A percentile compares a stretch with the other conserved stretches of the same genome.
These are phyloP conservation scores for Amanita polypyramis DNA, from an alignment of 768 basidiomycete genomes.

Conservation along the genomic window DNA sequence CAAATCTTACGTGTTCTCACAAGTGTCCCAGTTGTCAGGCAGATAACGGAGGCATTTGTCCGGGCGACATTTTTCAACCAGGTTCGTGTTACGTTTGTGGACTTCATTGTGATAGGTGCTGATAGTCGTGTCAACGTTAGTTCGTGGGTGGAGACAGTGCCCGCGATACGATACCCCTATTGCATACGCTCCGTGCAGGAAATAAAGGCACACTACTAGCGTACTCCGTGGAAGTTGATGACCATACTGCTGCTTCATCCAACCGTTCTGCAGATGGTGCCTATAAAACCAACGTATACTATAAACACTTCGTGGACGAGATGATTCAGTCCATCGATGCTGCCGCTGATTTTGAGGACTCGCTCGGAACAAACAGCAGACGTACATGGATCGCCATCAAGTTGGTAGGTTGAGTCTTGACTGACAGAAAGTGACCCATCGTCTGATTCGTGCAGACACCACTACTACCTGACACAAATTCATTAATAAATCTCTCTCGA, in stretches of 20 bases:
- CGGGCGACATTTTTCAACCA: slow-evolving; percentile 81
- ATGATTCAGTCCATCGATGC: slow-evolving; percentile 69
- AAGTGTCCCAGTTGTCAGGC: slow-evolving; percentile 47
- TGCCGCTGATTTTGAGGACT: slow-evolving; percentile 72
- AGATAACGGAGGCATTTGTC: slow-evolving; percentile 59
- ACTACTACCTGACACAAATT: slow-evolving; percentile 49
- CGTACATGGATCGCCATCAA: slow-evolving; percentile 84
- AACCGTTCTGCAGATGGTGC: slow-evolving; percentile 10
- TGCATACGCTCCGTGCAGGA: slow-evolving; percentile 47
- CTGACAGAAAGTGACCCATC: not conserved
- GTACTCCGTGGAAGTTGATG: slow-evolving; percentile 82
- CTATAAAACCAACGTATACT: slow-evolving; percentile 20
- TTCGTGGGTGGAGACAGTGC: slow-evolving; percentile 89
- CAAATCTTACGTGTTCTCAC: slow-evolving; percentile 42
- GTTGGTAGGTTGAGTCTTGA: slow-evolving; percentile 37
- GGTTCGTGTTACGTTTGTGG: slow-evolving; percentile 25
- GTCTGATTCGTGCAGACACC: slow-evolving; percentile 39
- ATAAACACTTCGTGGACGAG: slow-evolving; percentile 65
- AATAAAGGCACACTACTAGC: slow-evolving; percentile 72
- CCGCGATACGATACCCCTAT: slow-evolving; percentile 51
- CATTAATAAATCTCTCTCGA: slow-evolving; percentile 53
- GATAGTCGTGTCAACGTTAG: slow-evolving; percentile 21
- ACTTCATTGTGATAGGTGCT: not conserved
- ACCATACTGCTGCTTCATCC: slow-evolving; percentile 30
- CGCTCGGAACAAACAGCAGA: slow-evolving; percentile 21